Conservation (phyloP, 2,329 filamentous ascomycete genomes). For the Triangularia verruculosa region DNA sequence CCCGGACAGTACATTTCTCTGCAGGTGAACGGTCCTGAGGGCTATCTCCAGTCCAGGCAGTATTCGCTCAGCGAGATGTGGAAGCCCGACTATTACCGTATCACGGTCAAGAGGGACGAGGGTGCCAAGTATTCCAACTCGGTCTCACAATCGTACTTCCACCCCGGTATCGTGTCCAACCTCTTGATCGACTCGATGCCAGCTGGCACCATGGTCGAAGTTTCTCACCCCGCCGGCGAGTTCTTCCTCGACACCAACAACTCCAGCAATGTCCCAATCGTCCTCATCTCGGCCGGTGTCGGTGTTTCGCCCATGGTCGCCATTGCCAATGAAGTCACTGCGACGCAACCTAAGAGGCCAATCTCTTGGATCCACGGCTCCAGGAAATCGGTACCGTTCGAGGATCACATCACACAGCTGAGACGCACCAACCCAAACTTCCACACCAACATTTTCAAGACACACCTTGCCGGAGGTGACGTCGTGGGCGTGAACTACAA, state of each 20-base stretch:
- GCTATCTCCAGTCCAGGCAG: constrained; percentile 64
- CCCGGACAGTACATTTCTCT: constrained; percentile 73
- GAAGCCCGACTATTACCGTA: constrained; percentile 60
- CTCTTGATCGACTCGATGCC: constrained; percentile 61
- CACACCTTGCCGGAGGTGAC: constrained; percentile 45
- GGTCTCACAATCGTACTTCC: constrained; percentile 44
- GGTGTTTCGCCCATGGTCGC: constrained; percentile 59
- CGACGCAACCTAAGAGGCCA: constrained; percentile 44
- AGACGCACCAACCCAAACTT: constrained; percentile 36
- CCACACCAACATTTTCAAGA: constrained; percentile 49
- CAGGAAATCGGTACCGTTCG: constrained; percentile 51
- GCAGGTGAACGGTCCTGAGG: constrained; percentile 53
- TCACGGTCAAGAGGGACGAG: constrained; percentile 67
- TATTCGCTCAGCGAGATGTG: constrained; percentile 70
- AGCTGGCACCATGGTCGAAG: constrained; percentile 59
- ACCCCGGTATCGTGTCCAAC: constrained; percentile 67
- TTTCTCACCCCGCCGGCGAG: constrained; percentile 65
- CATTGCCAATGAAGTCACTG: constrained; percentile 55
- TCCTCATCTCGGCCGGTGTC: constrained; percentile 61
- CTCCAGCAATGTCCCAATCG: constrained; percentile 45
- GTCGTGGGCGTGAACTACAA: constrained; percentile 44
- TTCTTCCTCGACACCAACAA: constrained; percentile 52
- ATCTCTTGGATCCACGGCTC: constrained; percentile 61
- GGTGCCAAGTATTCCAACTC: constrained; percentile 46
- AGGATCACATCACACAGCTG: constrained; percentile 48